Conservation (phyloP, 2,329 filamentous ascomycete species). For the Cercospora berteroae region DNA sequence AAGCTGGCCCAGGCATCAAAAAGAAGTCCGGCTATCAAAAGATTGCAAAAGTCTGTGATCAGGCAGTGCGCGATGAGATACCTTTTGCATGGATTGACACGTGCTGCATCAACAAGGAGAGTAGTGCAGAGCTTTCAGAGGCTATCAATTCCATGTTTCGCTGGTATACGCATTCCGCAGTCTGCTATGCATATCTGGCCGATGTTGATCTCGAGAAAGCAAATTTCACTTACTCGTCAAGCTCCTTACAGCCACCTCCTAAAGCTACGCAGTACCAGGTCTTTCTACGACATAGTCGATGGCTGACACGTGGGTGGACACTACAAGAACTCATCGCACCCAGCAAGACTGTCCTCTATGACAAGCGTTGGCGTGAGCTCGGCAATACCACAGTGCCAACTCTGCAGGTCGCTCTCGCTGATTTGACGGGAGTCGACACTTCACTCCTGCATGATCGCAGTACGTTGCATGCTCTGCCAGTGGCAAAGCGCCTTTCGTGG, state of each 20-base stretch:
- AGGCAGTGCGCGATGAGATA: conserved; percentile 8
- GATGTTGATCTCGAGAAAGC: conserved; percentile 11
- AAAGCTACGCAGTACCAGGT: conserved; percentile 1
- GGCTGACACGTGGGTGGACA: conserved; percentile 28
- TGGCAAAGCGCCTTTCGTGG: conserved; percentile 23
- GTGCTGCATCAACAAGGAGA: conserved; percentile 29
- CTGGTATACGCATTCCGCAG: conserved; percentile 21
- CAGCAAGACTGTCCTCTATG: conserved; percentile 20
- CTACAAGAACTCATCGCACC: conserved; percentile 31
- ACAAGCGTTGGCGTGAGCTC: conserved; percentile 8
- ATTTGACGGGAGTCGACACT: conserved; percentile 9
- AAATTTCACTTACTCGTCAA: background rate
- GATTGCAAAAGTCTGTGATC: conserved; percentile 12
- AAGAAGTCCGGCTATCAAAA: conserved; percentile 15
- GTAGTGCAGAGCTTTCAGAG: conserved; percentile 26
- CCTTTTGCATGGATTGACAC: conserved; percentile 18
- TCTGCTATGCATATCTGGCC: conserved; percentile 25
- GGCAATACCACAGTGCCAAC: background rate
- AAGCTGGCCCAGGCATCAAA: background rate
- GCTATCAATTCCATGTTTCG: conserved; percentile 27
- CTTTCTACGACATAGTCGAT: conserved; percentile 10
- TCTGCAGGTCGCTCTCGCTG: conserved; percentile 3
- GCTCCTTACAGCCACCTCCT: background rate
- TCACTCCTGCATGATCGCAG: background rate
- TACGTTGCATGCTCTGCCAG: background rate